phyloP scores from a whole-genome alignment of 768 basidiomycete species.

The Chlorophyllum brunneum region DNA sequence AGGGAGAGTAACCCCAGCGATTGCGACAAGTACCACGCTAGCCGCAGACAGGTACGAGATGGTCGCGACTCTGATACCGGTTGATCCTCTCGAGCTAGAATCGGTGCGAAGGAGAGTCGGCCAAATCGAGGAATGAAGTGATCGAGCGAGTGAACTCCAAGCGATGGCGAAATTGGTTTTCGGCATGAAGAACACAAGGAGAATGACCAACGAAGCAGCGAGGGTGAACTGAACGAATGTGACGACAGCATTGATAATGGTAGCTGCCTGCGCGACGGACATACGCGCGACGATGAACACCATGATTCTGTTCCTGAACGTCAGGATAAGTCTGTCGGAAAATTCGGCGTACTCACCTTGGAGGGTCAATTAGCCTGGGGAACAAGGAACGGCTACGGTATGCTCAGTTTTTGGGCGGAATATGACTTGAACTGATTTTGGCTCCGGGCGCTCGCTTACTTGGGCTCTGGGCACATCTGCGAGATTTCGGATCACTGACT shows the following conservation, averaged over 20 bases:
- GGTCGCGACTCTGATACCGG: slow-evolving; percentile 5
- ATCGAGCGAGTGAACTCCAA: slow-evolving; percentile 18
- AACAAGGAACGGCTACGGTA: too few species aligned
- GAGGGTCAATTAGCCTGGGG: too few species aligned
- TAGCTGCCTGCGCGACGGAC: slow-evolving; percentile 20
- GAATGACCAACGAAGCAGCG: slow-evolving; percentile 16
- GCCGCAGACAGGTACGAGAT: neutral
- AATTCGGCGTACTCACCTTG: neutral
- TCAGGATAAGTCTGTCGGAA: too few species aligned
- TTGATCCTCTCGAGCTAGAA: neutral
- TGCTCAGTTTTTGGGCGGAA: too few species aligned
- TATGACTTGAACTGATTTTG: too few species aligned
- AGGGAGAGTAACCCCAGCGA: neutral
- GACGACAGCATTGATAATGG: slow-evolving; percentile 19
- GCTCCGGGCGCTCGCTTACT: too few species aligned
- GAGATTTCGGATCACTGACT: too few species aligned
- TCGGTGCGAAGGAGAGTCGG: slow-evolving; percentile 17
- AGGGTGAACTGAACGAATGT: slow-evolving; percentile 18
- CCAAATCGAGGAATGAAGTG: slow-evolving; percentile 19
- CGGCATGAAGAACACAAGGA: slow-evolving; percentile 17
- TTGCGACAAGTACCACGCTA: neutral
- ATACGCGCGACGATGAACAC: slow-evolving; percentile 10
- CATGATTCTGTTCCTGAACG: neutral
- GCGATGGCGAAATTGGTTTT: slow-evolving; percentile 15
- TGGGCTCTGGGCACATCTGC: too few species aligned